Percentiles rank a stretch among this genome's conserved stretches.
phyloP scores from a whole-genome alignment of 805 yeast species.

The Candida koratica region DNA sequence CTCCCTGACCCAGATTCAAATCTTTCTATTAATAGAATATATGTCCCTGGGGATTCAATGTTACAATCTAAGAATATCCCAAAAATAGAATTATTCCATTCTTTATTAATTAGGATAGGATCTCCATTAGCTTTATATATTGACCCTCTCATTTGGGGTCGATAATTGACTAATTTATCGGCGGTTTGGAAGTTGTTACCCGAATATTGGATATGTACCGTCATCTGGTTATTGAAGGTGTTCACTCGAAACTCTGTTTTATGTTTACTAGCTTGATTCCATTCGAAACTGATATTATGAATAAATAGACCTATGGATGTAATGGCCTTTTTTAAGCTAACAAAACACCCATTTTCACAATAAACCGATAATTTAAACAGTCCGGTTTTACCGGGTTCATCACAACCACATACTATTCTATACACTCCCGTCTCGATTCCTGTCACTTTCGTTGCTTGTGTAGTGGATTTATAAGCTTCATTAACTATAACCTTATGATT shows the following conservation, averaged over 20 bases:
- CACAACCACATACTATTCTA: slow-evolving; percentile 46
- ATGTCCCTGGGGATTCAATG: slow-evolving; percentile 23
- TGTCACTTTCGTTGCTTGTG: slow-evolving; percentile 17
- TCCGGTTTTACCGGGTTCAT: slow-evolving; percentile 26
- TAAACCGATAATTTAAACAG: slow-evolving; percentile 25
- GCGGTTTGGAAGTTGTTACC: slow-evolving; percentile 10
- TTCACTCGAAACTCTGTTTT: slow-evolving; percentile 26
- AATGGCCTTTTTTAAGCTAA: not conserved
- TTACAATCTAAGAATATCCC: slow-evolving; percentile 40
- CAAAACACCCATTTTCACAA: not conserved
- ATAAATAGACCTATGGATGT: slow-evolving; percentile 33
- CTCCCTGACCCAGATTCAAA: slow-evolving; percentile 45
- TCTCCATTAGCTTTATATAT: slow-evolving; percentile 29
- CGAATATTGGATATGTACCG: slow-evolving; percentile 26
- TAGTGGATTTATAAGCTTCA: slow-evolving; percentile 30
- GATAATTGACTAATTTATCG: slow-evolving; percentile 25
- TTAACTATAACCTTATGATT: slow-evolving; percentile 28
- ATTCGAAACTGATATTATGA: slow-evolving; percentile 19
- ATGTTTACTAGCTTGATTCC: slow-evolving; percentile 40
- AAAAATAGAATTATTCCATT: slow-evolving; percentile 41
- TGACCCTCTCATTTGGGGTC: slow-evolving; percentile 47
- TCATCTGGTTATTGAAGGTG: slow-evolving; percentile 19
- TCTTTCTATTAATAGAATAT: slow-evolving; percentile 45
- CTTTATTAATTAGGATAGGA: slow-evolving; percentile 32
- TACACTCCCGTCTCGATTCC: slow-evolving; percentile 36